Percentiles rank a stretch among this genome's conserved stretches.
These are phyloP conservation scores for Ustilago shanxiensis DNA, from an alignment of 1,284 basidiomycete genomes.

Conservation along the genomic window DNA sequence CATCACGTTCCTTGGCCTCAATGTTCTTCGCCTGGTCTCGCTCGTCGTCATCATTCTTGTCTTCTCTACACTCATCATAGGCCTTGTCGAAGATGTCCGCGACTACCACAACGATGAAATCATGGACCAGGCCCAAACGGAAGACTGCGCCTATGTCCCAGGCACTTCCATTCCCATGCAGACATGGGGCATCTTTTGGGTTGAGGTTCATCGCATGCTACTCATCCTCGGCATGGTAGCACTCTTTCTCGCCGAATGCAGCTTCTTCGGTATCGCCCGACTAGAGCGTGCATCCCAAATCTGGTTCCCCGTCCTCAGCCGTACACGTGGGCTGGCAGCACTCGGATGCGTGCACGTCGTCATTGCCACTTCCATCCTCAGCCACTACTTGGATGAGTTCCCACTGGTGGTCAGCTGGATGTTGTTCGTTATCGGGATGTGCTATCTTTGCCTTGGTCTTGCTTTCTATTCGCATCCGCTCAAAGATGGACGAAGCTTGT, in stretches of 20 bases:
- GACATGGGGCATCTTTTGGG: conserved; percentile 63
- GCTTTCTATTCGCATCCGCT: conserved; percentile 20
- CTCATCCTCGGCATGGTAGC: conserved; percentile 34
- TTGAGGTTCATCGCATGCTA: conserved; percentile 48
- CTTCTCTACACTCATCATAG: conserved; percentile 44
- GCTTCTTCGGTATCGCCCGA: conserved; percentile 34
- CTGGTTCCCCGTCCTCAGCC: conserved; percentile 52
- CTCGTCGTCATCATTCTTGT: conserved; percentile 43
- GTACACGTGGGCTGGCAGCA: conserved; percentile 33
- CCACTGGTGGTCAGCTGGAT: conserved; percentile 56
- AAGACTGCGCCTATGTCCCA: conserved; percentile 54
- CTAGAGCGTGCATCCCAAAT: conserved; percentile 23
- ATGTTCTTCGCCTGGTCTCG: conserved; percentile 46
- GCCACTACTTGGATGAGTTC: conserved; percentile 49
- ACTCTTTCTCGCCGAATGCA: conserved; percentile 43
- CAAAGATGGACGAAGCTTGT: conserved; percentile 32
- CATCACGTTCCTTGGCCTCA: conserved; percentile 49
- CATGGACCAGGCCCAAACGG: conserved; percentile 24
- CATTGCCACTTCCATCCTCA: conserved; percentile 40
- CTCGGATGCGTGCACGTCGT: conserved; percentile 52
- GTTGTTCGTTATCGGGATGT: conserved; percentile 46
- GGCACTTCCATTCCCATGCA: conserved; percentile 58
- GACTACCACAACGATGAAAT: conserved; percentile 30
- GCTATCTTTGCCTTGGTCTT: conserved; percentile 32
- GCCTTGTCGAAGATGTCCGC: conserved; percentile 39